Conservation (phyloP, 306 rosid genomes). For the Lathyrus aphaca region DNA sequence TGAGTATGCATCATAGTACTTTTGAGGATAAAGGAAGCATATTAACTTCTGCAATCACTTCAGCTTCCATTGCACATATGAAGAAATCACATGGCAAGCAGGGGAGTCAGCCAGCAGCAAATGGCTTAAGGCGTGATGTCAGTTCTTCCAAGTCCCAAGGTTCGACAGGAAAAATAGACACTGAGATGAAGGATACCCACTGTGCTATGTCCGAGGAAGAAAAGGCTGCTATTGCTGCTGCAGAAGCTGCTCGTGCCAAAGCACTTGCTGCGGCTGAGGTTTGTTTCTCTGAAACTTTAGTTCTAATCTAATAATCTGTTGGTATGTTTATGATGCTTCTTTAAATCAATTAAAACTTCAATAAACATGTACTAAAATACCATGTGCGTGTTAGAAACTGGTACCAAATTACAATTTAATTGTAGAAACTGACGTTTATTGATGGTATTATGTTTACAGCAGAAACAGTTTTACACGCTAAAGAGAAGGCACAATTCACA, state of each 20-base stretch:
- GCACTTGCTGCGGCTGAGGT: constrained; percentile 98
- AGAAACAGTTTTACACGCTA: too few relatives aligned
- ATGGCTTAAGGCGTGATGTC: constrained; percentile 58
- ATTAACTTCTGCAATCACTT: constrained; percentile 53
- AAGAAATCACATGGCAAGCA: constrained; percentile 59
- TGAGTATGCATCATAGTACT: constrained; percentile 58
- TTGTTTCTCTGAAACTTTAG: constrained; percentile 39
- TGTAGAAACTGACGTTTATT: too few relatives aligned
- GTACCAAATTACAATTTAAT: too few relatives aligned
- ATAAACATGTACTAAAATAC: background rate
- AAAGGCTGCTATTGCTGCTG: constrained; percentile 88
- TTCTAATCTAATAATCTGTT: constrained; percentile 5
- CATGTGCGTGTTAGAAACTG: background rate
- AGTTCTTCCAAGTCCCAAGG: constrained; percentile 67
- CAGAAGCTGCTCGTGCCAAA: constrained; percentile 92
- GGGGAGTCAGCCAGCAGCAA: constrained; percentile 51
- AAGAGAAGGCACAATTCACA: too few relatives aligned
- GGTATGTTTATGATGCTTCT: background rate
- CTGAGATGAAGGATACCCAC: constrained; percentile 49
- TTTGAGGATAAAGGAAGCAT: constrained; percentile 60
- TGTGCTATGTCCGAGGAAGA: constrained; percentile 77
- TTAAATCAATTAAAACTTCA: background rate
- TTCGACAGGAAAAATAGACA: constrained; percentile 49
- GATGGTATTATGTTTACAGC: too few relatives aligned
- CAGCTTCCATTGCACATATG: constrained; percentile 49